Base-by-base conservation (phyloP, 2,329 filamentous ascomycete genomes). In the Fusarium clavum region DNA sequence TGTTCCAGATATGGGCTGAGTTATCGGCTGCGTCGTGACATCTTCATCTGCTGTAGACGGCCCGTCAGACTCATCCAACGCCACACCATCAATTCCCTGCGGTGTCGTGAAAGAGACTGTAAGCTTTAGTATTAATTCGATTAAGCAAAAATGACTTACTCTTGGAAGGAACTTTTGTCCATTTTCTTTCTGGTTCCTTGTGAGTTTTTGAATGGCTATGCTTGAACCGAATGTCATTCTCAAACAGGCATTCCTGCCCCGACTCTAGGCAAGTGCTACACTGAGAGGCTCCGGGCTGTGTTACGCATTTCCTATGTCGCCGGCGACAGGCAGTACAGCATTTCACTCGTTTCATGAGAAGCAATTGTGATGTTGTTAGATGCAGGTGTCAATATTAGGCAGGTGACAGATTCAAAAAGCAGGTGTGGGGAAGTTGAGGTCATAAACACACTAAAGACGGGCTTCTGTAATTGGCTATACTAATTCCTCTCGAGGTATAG, bases 161-260 rank as follows among this genome's bases (percentile, higher is more conserved):
- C n/a, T n/a, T 61, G 3, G 16, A 22, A 1, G 58, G 54, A 0
- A 59, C 25, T 10, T 20, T 54, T 0, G 57, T 22, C 60, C 60
- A 54, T 1, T 45, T 8, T 5, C 46, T 18, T 1, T 59, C 32
- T 12, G 13, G 25, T 14, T 34, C 22, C 0, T 1, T 3, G 8
- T 9, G 30, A 32, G 14, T 5, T 3, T 34, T 20, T 34, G 53
- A 8, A 0, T 40, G 54, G n/a, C 4, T 47, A 30, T 61, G 57
- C 14, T 61, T 62, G 46, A 62, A 62, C 1, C 57, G 57, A 54
- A 62, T 62, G n/a, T 47, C 60, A 34, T 46, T 61, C 7, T 62
- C 60, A n/a, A 62, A 62, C 0, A 7, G 30, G 8, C 60, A 62
- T 2, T 62, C 57, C 11, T 54, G 29, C 0, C 57, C 60, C 0